Percentiles rank a stretch among this genome's conserved stretches.
phyloP scores from a whole-genome alignment of 2,329 filamentous ascomycete genomes.

The Blastomyces silverae region DNA sequence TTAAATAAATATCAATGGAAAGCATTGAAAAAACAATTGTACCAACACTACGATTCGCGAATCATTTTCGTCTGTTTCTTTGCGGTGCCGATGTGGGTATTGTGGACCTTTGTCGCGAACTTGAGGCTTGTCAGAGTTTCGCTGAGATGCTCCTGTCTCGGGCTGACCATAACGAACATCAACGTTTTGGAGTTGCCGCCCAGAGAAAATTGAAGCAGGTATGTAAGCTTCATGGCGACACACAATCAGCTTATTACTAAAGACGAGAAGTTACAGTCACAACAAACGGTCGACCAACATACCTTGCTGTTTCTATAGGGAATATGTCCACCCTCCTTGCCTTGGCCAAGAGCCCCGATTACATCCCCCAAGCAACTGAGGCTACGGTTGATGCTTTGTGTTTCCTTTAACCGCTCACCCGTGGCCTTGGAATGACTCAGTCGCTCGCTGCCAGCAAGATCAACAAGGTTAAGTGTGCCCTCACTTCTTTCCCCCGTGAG shows the following conservation, averaged over 20 bases:
- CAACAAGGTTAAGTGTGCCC: slow-evolving; percentile 90
- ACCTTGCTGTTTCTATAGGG: slow-evolving; percentile 95
- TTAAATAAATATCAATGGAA: background rate
- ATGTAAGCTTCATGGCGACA: slow-evolving; percentile 61
- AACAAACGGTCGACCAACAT: slow-evolving; percentile 24
- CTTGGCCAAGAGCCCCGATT: slow-evolving; percentile 82
- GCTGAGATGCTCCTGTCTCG: slow-evolving; percentile 78
- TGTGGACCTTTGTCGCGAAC: slow-evolving; percentile 86
- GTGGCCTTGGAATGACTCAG: slow-evolving; percentile 80
- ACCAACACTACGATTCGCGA: slow-evolving; percentile 30
- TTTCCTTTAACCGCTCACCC: slow-evolving; percentile 83
- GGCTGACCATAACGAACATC: slow-evolving; percentile 99
- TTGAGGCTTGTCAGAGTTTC: slow-evolving; percentile 92
- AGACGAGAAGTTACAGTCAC: slow-evolving; percentile 5
- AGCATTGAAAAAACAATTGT: background rate
- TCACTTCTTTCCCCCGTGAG: slow-evolving; percentile 79
- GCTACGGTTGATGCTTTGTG: slow-evolving; percentile 95
- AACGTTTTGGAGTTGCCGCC: slow-evolving; percentile 95
- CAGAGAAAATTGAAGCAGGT: slow-evolving; percentile 87
- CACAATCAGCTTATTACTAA: background rate
- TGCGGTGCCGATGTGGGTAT: slow-evolving; percentile 86
- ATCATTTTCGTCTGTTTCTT: slow-evolving; percentile 42
- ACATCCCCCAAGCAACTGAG: slow-evolving; percentile 89
- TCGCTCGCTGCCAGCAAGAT: slow-evolving; percentile 87
- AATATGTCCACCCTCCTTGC: slow-evolving; percentile 69